Conservation (phyloP, 1,284 basidiomycete genomes). For the Moesziomyces globuligerus region DNA sequence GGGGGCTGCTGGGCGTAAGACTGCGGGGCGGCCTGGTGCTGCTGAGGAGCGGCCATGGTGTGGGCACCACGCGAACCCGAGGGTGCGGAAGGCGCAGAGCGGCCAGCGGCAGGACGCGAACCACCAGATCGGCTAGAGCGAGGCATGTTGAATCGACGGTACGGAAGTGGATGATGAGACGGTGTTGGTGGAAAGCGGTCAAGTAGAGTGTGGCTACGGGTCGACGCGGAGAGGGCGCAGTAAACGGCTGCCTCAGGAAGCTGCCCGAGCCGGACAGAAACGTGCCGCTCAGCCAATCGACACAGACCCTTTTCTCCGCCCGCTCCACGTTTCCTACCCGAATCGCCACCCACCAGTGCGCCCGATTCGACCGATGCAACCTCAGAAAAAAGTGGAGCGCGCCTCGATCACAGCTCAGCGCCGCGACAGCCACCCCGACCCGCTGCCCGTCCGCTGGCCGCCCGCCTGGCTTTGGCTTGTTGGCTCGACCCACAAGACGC, state of each 20-base stretch:
- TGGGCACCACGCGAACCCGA: constrained; percentile 61
- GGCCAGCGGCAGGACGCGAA: constrained; percentile 3
- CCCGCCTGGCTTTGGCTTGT: not conserved
- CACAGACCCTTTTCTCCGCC: constrained; percentile 21
- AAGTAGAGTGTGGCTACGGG: not conserved
- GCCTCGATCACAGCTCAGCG: constrained; percentile 31
- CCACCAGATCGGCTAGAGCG: constrained; percentile 59
- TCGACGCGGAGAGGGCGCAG: not conserved
- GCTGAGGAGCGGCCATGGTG: constrained; percentile 59
- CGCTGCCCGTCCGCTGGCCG: constrained; percentile 4
- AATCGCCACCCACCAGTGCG: not conserved
- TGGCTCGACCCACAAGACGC: not conserved
- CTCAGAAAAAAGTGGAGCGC: constrained; percentile 26
- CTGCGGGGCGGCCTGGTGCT: constrained; percentile 36
- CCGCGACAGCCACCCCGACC: not conserved
- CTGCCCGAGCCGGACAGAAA: constrained; percentile 18
- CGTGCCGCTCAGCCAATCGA: constrained; percentile 28
- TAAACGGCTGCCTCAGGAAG: constrained; percentile 12
- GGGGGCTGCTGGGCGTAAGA: constrained; percentile 37
- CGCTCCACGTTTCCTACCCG: not conserved
- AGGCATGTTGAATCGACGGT: constrained; percentile 51
- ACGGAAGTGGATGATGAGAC: constrained; percentile 1
- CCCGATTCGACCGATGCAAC: constrained; percentile 14
- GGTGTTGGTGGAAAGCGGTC: constrained; percentile 10
- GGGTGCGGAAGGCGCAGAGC: constrained; percentile 55